A percentile compares a stretch with the other conserved stretches of the same genome.
Conservation (phyloP, 805 yeast species). For the Metschnikowia dekortorum region DNA sequence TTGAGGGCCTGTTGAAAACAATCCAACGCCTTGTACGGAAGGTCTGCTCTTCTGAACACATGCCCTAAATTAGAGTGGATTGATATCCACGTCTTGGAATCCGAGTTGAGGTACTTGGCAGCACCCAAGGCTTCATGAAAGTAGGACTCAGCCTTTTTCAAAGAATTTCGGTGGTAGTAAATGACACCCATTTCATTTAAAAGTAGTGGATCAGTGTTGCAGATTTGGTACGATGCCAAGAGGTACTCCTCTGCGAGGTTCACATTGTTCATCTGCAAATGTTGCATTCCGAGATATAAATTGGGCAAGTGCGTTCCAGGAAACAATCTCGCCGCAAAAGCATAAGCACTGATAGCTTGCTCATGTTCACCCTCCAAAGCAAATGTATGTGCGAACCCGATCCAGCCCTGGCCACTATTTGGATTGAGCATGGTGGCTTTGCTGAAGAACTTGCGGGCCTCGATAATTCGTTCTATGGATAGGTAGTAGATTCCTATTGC, state of each 20-base stretch:
- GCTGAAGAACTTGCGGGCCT: conserved; percentile 83
- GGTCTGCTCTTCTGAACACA: conserved; percentile 67
- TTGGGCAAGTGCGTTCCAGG: conserved; percentile 89
- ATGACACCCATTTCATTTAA: conserved; percentile 92
- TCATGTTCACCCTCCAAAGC: conserved; percentile 99
- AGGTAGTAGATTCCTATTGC: conserved; percentile 90
- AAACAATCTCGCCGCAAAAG: conserved; percentile 89
- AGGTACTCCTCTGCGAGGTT: conserved; percentile 84
- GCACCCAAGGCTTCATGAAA: conserved; percentile 68
- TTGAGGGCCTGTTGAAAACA: conserved; percentile 75
- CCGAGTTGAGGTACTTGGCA: conserved; percentile 65
- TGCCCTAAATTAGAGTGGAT: conserved; percentile 86
- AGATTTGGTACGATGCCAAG: conserved; percentile 65
- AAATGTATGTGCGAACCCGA: conserved; percentile 97
- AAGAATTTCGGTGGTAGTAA: conserved; percentile 70
- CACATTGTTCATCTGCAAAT: conserved; percentile 79
- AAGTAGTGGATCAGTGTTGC: conserved; percentile 81
- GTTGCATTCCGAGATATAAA: conserved; percentile 93
- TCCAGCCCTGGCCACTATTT: conserved; percentile 92
- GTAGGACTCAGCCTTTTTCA: conserved; percentile 63
- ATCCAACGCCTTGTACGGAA: conserved; percentile 60
- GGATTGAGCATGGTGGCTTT: conserved; percentile 87
- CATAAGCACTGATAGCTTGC: conserved; percentile 95
- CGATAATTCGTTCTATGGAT: conserved; percentile 64
- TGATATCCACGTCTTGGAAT: conserved; percentile 78